Conservation (phyloP, 1,284 basidiomycete genomes). For the Trichosporon coremiiforme region DNA sequence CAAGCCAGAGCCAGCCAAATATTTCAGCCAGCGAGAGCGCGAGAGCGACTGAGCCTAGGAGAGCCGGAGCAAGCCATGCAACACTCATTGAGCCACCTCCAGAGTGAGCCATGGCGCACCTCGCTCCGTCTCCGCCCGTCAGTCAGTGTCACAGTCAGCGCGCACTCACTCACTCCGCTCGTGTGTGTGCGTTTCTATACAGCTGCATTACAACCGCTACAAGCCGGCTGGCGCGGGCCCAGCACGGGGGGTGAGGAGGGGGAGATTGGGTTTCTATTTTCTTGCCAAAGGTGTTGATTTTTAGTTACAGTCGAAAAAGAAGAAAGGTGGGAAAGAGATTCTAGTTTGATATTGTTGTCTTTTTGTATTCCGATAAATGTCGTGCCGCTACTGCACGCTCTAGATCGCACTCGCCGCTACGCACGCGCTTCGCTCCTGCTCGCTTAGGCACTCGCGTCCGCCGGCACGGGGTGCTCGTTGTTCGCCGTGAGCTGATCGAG, state of each 20-base stretch:
- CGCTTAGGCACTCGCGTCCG: constrained; percentile 4
- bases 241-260: no score
- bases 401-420: no score
- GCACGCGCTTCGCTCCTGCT: background rate
- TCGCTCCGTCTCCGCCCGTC: background rate
- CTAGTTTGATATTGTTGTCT: background rate
- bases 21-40: no score
- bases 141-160: no score
- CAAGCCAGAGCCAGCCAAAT: background rate
- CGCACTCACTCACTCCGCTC: background rate
- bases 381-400: no score
- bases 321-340: background rate
- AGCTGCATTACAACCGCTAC: constrained; percentile 2
- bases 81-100: background rate
- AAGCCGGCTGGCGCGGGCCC: background rate
- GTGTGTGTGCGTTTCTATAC: background rate
- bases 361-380: background rate
- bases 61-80: no score
- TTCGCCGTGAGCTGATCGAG: constrained; percentile 43
- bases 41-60: no score
- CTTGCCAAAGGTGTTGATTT: background rate
- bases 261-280: background rate
- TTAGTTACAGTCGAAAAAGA: background rate
- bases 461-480: constrained; percentile 20
- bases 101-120: no score